These are phyloP conservation scores for Pythium sp. DNA, from an alignment of 352 stramenopile genomes.

Conservation along the genomic window DNA sequence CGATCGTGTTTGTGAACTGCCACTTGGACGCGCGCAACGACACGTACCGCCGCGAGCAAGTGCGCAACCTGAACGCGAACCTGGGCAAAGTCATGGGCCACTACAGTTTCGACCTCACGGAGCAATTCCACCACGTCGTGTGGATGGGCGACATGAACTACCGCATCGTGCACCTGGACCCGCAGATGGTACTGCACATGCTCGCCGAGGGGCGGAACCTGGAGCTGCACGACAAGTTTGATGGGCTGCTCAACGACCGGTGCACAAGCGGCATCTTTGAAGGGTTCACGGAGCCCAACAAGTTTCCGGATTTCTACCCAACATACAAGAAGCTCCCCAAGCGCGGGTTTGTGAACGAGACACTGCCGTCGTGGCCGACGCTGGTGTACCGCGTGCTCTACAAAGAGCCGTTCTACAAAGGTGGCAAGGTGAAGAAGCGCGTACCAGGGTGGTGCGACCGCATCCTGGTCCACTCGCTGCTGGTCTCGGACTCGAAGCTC, in stretches of 20 bases:
- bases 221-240: slow-evolving; percentile 83
- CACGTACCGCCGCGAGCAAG: slow-evolving; percentile 78
- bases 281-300: slow-evolving; percentile 76
- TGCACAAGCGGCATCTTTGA: slow-evolving; percentile 74
- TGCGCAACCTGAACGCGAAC: slow-evolving; percentile 71
- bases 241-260: slow-evolving; percentile 79
- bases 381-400: slow-evolving; percentile 80
- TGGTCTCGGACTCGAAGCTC: slow-evolving; percentile 77
- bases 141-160: slow-evolving; percentile 92
- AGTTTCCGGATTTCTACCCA: slow-evolving; percentile 86
- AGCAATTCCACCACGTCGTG: slow-evolving; percentile 88
- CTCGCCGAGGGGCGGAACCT: slow-evolving; percentile 70
- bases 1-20: slow-evolving; percentile 83
- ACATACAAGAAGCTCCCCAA: slow-evolving; percentile 90
- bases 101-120: slow-evolving; percentile 75
- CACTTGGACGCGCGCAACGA: slow-evolving; percentile 84
- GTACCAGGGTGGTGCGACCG: slow-evolving; percentile 86
- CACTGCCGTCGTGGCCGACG: slow-evolving; percentile 59
- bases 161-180: slow-evolving; percentile 72
- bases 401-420: slow-evolving; percentile 90
- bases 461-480: slow-evolving; percentile 80
- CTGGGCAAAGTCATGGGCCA: slow-evolving; percentile 81
- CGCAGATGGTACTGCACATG: slow-evolving; percentile 76
- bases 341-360: slow-evolving; percentile 62
- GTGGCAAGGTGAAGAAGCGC: slow-evolving; percentile 87